Evolutionary conservation across 2,329 filamentous ascomycete genomes (phyloP).

Genomic region (Fusarium gaditjirri): DNA sequence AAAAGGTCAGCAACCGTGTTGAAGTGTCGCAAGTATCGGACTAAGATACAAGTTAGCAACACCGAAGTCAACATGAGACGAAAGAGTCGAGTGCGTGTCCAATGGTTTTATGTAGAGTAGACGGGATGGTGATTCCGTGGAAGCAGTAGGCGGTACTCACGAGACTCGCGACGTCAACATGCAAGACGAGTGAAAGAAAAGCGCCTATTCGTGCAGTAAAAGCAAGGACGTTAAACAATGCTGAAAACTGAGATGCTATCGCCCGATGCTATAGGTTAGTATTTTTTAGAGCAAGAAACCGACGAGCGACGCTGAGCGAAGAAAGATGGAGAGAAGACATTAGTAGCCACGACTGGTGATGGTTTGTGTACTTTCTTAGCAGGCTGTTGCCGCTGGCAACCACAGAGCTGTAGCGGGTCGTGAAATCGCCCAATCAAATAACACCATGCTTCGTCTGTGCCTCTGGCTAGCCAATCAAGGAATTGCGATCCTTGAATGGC

Average conservation of each 20-base stretch:
- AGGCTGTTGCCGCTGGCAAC: constrained; percentile 50
- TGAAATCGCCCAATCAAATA: constrained; percentile 21
- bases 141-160: constrained; percentile 39
- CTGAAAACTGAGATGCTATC: constrained; percentile 29
- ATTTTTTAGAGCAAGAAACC: constrained; percentile 33
- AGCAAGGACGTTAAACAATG: constrained; percentile 45
- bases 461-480: constrained; percentile 10
- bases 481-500: background rate
- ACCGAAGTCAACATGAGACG: background rate
- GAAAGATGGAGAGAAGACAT: constrained; percentile 24
- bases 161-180: constrained; percentile 43
- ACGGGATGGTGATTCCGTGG: constrained; percentile 13
- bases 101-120: background rate
- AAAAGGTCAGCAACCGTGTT: constrained; percentile 31
- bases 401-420: background rate
- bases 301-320: constrained; percentile 29
- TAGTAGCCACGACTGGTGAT: constrained; percentile 36
- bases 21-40: constrained; percentile 23
- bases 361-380: constrained; percentile 51
- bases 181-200: constrained; percentile 35
- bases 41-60: constrained; percentile 24
- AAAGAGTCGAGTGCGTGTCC: background rate
- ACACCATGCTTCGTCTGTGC: background rate
- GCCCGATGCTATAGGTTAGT: constrained; percentile 37
- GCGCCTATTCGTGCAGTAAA: constrained; percentile 18